Conservation (phyloP, 805 yeast genomes). For the Hanseniaspora thailandica region DNA sequence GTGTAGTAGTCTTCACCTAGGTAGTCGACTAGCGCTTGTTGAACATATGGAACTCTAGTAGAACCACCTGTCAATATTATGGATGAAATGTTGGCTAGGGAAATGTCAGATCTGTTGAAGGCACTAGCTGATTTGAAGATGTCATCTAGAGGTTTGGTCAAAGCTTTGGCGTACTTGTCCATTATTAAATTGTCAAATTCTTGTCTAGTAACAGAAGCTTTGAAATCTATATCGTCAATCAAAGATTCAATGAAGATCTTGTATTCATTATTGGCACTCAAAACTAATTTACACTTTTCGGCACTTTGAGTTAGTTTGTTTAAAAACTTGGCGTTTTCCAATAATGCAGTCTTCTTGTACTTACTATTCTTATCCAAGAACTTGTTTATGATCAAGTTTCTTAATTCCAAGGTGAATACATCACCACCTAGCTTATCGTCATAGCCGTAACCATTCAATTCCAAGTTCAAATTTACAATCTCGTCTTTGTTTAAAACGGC, state of each 20-base stretch:
- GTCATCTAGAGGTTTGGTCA: constrained; percentile 34
- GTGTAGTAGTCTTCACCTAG: constrained; percentile 39
- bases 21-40: constrained; percentile 42
- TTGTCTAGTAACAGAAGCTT: constrained; percentile 52
- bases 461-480: constrained; percentile 33
- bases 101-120: constrained; percentile 31
- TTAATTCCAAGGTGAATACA: constrained; percentile 52
- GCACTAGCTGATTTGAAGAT: constrained; percentile 44
- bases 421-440: constrained; percentile 69
- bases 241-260: constrained; percentile 66
- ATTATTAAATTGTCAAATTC: constrained; percentile 48
- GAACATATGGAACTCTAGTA: constrained; percentile 79
- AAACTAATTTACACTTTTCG: constrained; percentile 74
- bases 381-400: constrained; percentile 46
- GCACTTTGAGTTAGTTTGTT: constrained; percentile 69
- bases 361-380: constrained; percentile 31
- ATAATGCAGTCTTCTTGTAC: constrained; percentile 21
- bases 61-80: constrained; percentile 84
- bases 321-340: constrained; percentile 43
- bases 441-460: constrained; percentile 60
- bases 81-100: constrained; percentile 39
- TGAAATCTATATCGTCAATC: constrained; percentile 63
- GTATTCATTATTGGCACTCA: constrained; percentile 81
- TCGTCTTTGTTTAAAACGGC: constrained; percentile 23
- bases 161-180: constrained; percentile 24